Base-by-base conservation (phyloP, 768 basidiomycete species). In the Cantharellus anzutake region DNA sequence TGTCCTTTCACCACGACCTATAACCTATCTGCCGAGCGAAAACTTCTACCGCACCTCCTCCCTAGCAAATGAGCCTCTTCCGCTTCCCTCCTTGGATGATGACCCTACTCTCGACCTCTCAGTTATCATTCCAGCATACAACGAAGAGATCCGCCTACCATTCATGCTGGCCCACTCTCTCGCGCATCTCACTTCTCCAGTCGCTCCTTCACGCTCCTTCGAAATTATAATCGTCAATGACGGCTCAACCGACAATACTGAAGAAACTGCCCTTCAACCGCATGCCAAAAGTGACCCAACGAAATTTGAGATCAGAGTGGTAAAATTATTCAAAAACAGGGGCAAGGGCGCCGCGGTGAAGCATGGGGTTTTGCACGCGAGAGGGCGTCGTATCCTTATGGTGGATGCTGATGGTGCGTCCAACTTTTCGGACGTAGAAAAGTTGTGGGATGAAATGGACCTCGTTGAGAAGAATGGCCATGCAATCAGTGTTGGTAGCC, bases 331-430 rank as follows among this genome's bases (percentile, higher is more conserved):
- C 67, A 73, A 75, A 65, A 98, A 98, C 67, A 71, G 84, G 16
- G 92, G 92, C 1, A 98, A 98, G 68, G 93, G 93, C 20, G 93
- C 91, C 2, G 88, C 91, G 0, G 91, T 96, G 34, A 75, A 85
- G 41, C 93, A 96, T 71, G 92, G 93, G 41, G 87, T 93, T 80
- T 69, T 93, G 63, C 81, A 84, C 66, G 78, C 81, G 4, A 77
- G 87, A 2, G 93, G 93, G 4, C 71, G 75, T 64, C 73, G 87
- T 5, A 72, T 96, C 51, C 72, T 98, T 58, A 91, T 96, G 80
- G 93, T 84, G 50, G 93, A 98, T 66, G 93, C 93, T 4, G 93
- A 98, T 65, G 93, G 86, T 3, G 93, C 93, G 41, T 92, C 89
- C 62, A 76, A 81, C 53, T 92, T 98, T 66, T 75, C 79, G 51